Evolutionary conservation across 805 yeast genomes (phyloP).

Genomic region (Zygosaccharomyces bailii): DNA sequence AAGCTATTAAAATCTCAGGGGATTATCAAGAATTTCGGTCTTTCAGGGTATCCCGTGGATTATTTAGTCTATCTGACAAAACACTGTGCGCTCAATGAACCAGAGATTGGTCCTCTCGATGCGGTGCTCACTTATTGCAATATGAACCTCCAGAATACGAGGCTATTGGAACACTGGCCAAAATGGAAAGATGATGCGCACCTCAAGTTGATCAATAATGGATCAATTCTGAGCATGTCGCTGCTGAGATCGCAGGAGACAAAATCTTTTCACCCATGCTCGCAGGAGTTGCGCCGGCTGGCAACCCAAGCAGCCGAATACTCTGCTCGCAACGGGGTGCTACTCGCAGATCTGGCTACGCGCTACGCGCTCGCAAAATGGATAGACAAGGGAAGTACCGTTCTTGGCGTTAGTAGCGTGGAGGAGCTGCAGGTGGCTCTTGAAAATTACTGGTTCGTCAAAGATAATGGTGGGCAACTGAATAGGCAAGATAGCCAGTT

Average conservation of each 20-base stretch:
- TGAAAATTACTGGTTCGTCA: constrained; percentile 49
- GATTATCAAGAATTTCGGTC: constrained; percentile 59
- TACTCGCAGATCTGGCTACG: constrained; percentile 78
- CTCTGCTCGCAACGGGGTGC: constrained; percentile 46
- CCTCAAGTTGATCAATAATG: constrained; percentile 63
- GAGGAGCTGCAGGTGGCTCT: constrained; percentile 64
- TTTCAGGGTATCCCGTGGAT: constrained; percentile 84
- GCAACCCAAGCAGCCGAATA: constrained; percentile 45
- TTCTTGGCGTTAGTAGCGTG: constrained; percentile 69
- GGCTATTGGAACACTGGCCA: constrained; percentile 45
- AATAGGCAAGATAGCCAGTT: constrained; percentile 43
- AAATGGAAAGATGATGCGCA: constrained; percentile 51
- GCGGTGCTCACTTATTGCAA: constrained; percentile 75
- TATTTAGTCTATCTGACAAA: constrained; percentile 54
- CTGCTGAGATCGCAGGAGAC: constrained; percentile 65
- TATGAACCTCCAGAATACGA: constrained; percentile 74
- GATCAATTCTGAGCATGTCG: constrained; percentile 87
- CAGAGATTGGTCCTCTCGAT: constrained; percentile 63
- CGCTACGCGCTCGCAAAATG: constrained; percentile 68
- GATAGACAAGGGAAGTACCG: constrained; percentile 56
- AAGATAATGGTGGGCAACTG: constrained; percentile 31
- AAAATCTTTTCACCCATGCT: constrained; percentile 78
- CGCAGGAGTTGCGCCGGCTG: constrained; percentile 47
- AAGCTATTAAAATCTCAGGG: constrained; percentile 62
- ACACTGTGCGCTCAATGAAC: constrained; percentile 32